These are phyloP conservation scores for Pyrus hybrid DNA, from an alignment of 331 rosid species.

Conservation along the genomic window DNA sequence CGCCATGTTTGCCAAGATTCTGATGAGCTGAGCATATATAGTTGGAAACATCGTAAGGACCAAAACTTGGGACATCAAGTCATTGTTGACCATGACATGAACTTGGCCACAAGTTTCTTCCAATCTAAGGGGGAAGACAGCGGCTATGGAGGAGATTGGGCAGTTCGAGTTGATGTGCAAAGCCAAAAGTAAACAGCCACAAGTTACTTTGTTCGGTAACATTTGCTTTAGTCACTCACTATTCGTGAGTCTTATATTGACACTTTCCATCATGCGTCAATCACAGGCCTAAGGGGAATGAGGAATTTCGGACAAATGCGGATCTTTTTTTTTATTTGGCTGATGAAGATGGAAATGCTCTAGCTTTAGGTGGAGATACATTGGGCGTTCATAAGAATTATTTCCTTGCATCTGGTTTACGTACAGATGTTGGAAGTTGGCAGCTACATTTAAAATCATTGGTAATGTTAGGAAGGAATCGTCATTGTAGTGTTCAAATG, in stretches of 20 bases:
- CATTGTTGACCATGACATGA: constrained; percentile 67
- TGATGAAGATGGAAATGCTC: constrained; percentile 67
- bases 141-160: constrained; percentile 98
- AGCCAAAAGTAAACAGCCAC: constrained; percentile 40
- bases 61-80: constrained; percentile 68
- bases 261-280: constrained; percentile 17
- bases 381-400: constrained; percentile 41
- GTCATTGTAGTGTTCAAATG: constrained; percentile 9
- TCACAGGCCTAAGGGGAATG: constrained; percentile 46
- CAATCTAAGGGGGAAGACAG: constrained; percentile 70
- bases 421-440: constrained; percentile 80
- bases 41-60: constrained; percentile 45
- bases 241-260: background rate
- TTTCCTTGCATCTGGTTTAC: constrained; percentile 70
- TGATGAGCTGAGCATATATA: constrained; percentile 38
- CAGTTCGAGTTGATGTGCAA: constrained; percentile 58
- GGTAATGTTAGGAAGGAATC: constrained; percentile 40
- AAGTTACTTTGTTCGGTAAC: background rate
- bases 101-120: constrained; percentile 64
- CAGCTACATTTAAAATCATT: constrained; percentile 81
- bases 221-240: background rate
- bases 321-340: constrained; percentile 91
- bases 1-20: constrained; percentile 64
- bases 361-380: constrained; percentile 41
- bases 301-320: constrained; percentile 36